Evolutionary conservation across 2,329 filamentous ascomycete genomes (phyloP).

Genomic region (Monosporascus sp.): DNA sequence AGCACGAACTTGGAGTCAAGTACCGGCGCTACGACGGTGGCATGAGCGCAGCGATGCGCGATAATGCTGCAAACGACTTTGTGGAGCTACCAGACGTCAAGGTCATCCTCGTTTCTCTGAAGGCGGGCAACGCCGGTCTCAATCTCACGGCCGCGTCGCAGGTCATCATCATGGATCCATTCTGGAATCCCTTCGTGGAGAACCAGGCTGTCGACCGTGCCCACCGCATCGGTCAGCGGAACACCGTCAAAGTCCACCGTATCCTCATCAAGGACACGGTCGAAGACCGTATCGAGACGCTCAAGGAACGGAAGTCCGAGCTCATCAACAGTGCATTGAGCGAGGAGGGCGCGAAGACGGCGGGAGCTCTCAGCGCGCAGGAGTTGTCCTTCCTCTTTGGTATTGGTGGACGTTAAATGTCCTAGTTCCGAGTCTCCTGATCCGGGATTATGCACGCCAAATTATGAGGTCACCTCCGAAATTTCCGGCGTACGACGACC

Average conservation of each 20-base stretch:
- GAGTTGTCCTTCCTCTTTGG: slow-evolving; percentile 71
- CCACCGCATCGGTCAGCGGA: slow-evolving; percentile 77
- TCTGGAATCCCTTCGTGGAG: slow-evolving; percentile 92
- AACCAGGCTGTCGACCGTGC: slow-evolving; percentile 89
- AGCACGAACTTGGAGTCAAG: slow-evolving; percentile 42
- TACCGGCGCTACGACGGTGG: slow-evolving; percentile 72
- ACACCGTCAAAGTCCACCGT: slow-evolving; percentile 72
- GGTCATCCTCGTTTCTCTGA: slow-evolving; percentile 73
- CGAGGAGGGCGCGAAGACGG: slow-evolving; percentile 61
- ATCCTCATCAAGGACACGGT: slow-evolving; percentile 74
- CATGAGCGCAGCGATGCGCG: slow-evolving; percentile 63
- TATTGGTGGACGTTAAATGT: neutral
- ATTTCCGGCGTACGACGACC: no score
- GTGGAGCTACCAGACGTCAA: slow-evolving; percentile 50
- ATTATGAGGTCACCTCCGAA: no score
- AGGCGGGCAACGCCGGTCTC: slow-evolving; percentile 78
- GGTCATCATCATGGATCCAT: slow-evolving; percentile 87
- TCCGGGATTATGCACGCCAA: neutral
- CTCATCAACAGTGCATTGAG: slow-evolving; percentile 77
- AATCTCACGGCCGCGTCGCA: slow-evolving; percentile 80
- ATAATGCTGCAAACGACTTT: slow-evolving; percentile 63
- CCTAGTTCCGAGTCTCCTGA: no score
- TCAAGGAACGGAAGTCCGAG: slow-evolving; percentile 74
- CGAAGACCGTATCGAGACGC: slow-evolving; percentile 75
- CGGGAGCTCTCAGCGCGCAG: slow-evolving; percentile 59